A percentile compares a stretch with the other conserved stretches of the same genome.
Evolutionary conservation across 345 rosid genomes (phyloP).

Genomic region (Conringia planisiliqua): DNA sequence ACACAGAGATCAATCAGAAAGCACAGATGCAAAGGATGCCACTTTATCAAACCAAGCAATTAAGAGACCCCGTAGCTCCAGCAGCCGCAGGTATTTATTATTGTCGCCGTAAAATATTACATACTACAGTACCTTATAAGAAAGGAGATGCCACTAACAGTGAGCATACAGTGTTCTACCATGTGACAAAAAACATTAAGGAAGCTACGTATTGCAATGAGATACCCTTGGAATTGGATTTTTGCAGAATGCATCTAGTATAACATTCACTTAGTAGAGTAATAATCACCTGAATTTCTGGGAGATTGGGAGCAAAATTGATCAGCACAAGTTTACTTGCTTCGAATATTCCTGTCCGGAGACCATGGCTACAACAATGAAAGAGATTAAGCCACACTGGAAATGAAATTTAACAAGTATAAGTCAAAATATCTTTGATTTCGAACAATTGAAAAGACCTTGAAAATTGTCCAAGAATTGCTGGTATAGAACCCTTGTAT

Average conservation of each 20-base stretch:
- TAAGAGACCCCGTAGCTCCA: background rate
- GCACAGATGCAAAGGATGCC: background rate
- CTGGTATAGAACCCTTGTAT: constrained; percentile 94
- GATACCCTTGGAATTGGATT: background rate
- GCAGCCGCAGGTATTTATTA: background rate
- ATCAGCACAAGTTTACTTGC: constrained; percentile 79
- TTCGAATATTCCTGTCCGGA: constrained; percentile 95
- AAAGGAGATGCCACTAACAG: background rate
- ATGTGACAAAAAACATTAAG: background rate
- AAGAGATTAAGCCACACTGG: constrained; percentile 9
- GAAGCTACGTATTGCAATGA: background rate
- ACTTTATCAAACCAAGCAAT: constrained; percentile 10
- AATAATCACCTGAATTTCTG: constrained; percentile 73
- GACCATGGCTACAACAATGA: constrained; percentile 67
- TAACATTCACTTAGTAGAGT: background rate
- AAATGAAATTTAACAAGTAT: background rate
- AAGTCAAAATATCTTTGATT: background rate
- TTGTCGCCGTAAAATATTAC: background rate
- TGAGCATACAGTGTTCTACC: background rate
- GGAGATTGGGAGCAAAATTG: constrained; percentile 87
- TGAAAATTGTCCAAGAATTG: constrained; percentile 94
- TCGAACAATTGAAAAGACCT: constrained; percentile 45
- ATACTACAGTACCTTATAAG: background rate
- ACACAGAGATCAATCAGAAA: background rate
- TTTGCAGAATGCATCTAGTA: background rate